phyloP scores from a whole-genome alignment of 2,329 filamentous ascomycete species.

The Chaetoscypha palmicola region DNA sequence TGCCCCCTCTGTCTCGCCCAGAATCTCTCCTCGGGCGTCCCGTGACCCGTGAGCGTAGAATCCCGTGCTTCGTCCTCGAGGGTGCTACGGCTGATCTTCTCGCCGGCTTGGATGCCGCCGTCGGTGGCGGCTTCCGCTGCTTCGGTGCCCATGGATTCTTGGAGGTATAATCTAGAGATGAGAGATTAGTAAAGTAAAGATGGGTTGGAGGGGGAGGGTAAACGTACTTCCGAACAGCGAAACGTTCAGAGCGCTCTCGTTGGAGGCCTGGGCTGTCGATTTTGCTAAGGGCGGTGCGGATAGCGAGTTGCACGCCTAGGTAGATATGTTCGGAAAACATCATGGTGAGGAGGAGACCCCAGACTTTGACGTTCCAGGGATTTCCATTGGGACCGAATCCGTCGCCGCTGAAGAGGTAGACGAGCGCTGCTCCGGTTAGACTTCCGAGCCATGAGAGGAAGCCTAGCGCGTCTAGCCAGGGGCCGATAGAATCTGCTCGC shows the following conservation, averaged over 20 bases:
- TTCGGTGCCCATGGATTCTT: conserved; percentile 60
- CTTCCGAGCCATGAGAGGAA: conserved; percentile 94
- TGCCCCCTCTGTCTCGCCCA: conserved; percentile 55
- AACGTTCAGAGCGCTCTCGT: conserved; percentile 77
- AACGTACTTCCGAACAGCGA: conserved; percentile 69
- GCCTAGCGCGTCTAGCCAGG: conserved; percentile 77
- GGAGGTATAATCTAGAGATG: conserved; percentile 40
- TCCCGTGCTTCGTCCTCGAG: conserved; percentile 58
- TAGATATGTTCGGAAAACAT: conserved; percentile 87
- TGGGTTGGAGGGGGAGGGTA: not conserved
- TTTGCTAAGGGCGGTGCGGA: conserved; percentile 67
- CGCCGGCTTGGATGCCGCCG: conserved; percentile 43
- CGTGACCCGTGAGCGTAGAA: conserved; percentile 42
- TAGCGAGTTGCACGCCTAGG: conserved; percentile 65
- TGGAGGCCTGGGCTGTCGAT: conserved; percentile 81
- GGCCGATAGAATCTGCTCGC: conserved; percentile 88
- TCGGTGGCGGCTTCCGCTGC: conserved; percentile 42
- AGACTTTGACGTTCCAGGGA: conserved; percentile 65
- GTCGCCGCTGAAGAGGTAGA: conserved; percentile 78
- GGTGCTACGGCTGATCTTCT: conserved; percentile 56
- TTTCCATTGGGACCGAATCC: conserved; percentile 58
- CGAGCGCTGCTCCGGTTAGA: conserved; percentile 77
- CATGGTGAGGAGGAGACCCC: conserved; percentile 75
- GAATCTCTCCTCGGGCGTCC: conserved; percentile 51
- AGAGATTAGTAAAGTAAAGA: conserved; percentile 7